Conservation (phyloP, 2,329 filamentous ascomycete species). For the Calonectria fujianensis region DNA sequence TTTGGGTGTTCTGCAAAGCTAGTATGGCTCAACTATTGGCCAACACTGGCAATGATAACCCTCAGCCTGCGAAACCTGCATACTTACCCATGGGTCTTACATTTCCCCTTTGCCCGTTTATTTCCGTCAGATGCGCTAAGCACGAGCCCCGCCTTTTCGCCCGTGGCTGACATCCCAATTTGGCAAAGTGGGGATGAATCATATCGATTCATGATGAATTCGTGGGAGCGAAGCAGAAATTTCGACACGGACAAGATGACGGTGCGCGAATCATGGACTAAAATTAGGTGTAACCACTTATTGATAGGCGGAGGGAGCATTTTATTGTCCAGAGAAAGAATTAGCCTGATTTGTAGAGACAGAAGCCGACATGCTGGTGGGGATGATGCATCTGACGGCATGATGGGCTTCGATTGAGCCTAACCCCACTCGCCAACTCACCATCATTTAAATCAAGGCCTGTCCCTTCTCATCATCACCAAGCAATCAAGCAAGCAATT, state of each 20-base stretch:
- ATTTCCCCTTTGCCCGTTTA: neutral
- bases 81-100: fast-evolving
- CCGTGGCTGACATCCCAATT: neutral
- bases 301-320: neutral
- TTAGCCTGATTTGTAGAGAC: neutral
- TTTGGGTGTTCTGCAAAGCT: neutral
- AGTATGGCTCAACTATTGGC: neutral
- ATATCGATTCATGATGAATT: constrained; percentile 24
- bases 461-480: neutral
- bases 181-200: constrained; percentile 11
- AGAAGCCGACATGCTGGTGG: no score
- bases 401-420: neutral
- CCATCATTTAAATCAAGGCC: neutral
- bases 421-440: neutral
- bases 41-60: neutral
- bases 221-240: neutral
- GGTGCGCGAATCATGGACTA: neutral
- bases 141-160: neutral
- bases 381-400: neutral
- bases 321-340: neutral
- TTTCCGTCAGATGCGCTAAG: neutral
- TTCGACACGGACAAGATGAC: neutral
- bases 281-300: no score
- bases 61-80: neutral
- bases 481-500: neutral